Evolutionary conservation across 495 filamentous ascomycete genomes (phyloP).

Genomic region (Aspergillus sclerotiicarbonarius): DNA sequence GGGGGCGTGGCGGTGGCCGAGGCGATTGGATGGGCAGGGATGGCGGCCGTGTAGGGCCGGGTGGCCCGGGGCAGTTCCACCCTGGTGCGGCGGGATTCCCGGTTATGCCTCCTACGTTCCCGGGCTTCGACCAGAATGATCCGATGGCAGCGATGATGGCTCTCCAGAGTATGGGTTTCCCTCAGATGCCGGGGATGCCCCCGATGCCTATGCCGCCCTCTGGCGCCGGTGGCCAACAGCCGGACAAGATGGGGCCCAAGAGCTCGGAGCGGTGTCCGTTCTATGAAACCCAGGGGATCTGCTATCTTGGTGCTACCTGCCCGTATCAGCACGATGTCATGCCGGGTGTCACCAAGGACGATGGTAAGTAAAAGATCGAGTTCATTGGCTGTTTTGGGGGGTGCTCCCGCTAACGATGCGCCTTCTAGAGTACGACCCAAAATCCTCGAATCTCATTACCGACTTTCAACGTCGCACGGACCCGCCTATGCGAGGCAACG

Average conservation of each 20-base stretch:
- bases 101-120: constrained; percentile 49
- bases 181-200: constrained; percentile 54
- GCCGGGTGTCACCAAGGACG: constrained; percentile 48
- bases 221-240: constrained; percentile 27
- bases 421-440: constrained; percentile 79
- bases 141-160: constrained; percentile 69
- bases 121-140: constrained; percentile 59
- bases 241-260: constrained; percentile 34
- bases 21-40: constrained; percentile 46
- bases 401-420: constrained; percentile 20
- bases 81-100: constrained; percentile 41
- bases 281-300: constrained; percentile 87
- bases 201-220: constrained; percentile 42
- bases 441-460: constrained; percentile 53
- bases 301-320: constrained; percentile 72
- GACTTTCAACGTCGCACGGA: constrained; percentile 26
- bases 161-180: constrained; percentile 67
- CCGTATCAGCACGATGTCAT: constrained; percentile 79
- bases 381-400: not conserved
- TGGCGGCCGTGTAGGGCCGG: constrained; percentile 17
- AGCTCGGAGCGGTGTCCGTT: constrained; percentile 69
- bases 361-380: constrained; percentile 38
- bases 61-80: constrained; percentile 28
- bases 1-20: constrained; percentile 59
- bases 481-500: constrained; percentile 32